phyloP scores from a whole-genome alignment of 805 yeast genomes.

The Candida oleophila region DNA sequence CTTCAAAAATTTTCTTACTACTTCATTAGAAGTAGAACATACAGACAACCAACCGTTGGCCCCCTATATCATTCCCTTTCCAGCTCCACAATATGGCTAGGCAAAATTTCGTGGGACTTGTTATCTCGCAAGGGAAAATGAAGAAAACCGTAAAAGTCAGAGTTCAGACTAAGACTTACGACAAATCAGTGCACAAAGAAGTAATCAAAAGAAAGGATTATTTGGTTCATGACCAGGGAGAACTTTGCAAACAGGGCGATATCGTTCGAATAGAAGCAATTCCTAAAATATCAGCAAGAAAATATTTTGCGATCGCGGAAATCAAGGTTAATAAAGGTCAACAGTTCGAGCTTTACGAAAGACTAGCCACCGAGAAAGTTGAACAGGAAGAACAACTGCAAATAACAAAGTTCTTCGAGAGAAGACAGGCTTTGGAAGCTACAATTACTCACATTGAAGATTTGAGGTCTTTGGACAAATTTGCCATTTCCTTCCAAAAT shows the following conservation, averaged over 20 bases:
- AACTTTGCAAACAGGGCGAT: conserved; percentile 92
- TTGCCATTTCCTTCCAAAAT: conserved; percentile 24
- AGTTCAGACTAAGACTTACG: conserved; percentile 73
- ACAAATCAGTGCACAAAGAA: conserved; percentile 71
- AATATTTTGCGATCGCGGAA: conserved; percentile 89
- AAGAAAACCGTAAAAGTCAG: conserved; percentile 92
- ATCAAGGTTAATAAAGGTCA: conserved; percentile 87
- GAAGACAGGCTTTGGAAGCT: conserved; percentile 28
- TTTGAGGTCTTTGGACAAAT: conserved; percentile 33
- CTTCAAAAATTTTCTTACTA: neutral
- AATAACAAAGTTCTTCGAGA: conserved; percentile 52
- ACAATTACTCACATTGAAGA: conserved; percentile 36
- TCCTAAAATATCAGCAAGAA: conserved; percentile 78
- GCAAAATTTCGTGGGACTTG: conserved; percentile 89
- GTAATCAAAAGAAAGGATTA: conserved; percentile 76
- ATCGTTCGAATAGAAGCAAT: conserved; percentile 88
- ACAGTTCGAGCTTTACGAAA: conserved; percentile 78
- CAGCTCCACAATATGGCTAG: conserved; percentile 70
- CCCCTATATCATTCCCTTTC: neutral
- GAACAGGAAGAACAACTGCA: conserved; percentile 61
- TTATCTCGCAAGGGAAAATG: conserved; percentile 95
- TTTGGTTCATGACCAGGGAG: conserved; percentile 91
- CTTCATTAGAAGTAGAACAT: neutral
- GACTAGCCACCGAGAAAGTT: conserved; percentile 68
- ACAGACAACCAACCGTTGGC: neutral